Evolutionary conservation across 2,329 filamentous ascomycete species (phyloP).

Genomic region (Fusarium miscanthi): DNA sequence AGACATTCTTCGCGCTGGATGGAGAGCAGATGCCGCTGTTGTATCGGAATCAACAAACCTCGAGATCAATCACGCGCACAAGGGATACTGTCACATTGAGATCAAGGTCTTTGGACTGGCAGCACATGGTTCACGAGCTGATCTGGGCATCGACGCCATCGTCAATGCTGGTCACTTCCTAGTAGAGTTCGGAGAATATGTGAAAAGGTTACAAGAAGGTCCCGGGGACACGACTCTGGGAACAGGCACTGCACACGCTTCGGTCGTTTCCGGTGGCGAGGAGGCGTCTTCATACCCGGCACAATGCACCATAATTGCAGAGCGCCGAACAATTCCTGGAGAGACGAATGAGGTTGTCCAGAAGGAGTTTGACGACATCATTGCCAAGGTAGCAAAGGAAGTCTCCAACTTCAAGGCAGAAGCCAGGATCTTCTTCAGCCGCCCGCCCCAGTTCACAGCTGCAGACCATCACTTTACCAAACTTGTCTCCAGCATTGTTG

Average conservation of each 20-base stretch:
- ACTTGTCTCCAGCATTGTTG: constrained; percentile 46
- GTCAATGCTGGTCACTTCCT: constrained; percentile 59
- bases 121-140: constrained; percentile 56
- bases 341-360: constrained; percentile 54
- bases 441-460: constrained; percentile 56
- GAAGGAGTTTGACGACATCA: constrained; percentile 52
- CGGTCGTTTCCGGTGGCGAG: constrained; percentile 61
- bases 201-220: constrained; percentile 45
- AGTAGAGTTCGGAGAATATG: constrained; percentile 57
- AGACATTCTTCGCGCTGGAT: constrained; percentile 61
- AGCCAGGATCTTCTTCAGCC: constrained; percentile 54
- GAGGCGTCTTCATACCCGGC: constrained; percentile 64
- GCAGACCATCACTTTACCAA: constrained; percentile 55
- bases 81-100: constrained; percentile 62
- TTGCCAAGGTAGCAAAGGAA: constrained; percentile 48
- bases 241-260: constrained; percentile 58
- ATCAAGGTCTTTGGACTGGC: constrained; percentile 56
- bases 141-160: constrained; percentile 63
- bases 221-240: constrained; percentile 51
- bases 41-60: constrained; percentile 60
- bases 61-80: constrained; percentile 58
- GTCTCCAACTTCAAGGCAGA: constrained; percentile 55
- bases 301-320: constrained; percentile 59
- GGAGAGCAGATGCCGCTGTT: constrained; percentile 63
- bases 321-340: constrained; percentile 59